Base-by-base conservation (phyloP, 345 rosid species). In the Excoecaria agallocha region DNA sequence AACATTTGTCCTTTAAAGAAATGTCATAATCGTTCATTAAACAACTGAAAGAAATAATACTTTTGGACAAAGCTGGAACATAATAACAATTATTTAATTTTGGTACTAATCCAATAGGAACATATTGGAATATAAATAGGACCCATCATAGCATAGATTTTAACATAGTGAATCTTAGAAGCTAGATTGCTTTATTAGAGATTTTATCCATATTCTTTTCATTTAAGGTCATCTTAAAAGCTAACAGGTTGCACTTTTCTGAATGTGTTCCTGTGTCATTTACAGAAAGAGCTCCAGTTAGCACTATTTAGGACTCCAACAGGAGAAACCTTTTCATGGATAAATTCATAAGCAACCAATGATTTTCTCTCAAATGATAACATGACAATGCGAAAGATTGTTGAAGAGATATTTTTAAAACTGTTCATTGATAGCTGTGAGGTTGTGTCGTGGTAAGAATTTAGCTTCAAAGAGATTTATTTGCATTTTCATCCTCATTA, bases 261-360 rank as follows among this genome's bases (percentile, higher is more conserved):
- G n/a, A n/a, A n/a, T n/a, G n/a, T n/a, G n/a, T n/a, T n/a, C n/a
- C n/a, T n/a, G n/a, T 17, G 1, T 24, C 43, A 41, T 70, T 70
- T 76, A 58, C 37, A 76, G 79, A 75, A 76, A 70, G 79, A 76
- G 66, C 79, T 76, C 38, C 67, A 64, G n/a, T 64, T 76, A 71
- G 79, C 79, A n/a, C 70, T 76, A 38, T 54, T 76, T 49, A 70
- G 17, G 24, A 55, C 69, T 69, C 65, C 79, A 30, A 57, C 54
- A 25, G 71, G 39, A 59, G 43, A 54, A 76, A 70, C 57, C 49
- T 70, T 5, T 70, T 76, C 57, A 45, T 76, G 37, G 79, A 76
- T 69, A n/a, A 64, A n/a, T 58, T 66, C 66, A 19, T 35, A 20
- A 39, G 46, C 41, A 10, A 30, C 8, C 50, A 35, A 2, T 35